Evolutionary conservation across 2,329 filamentous ascomycete species (phyloP).

Genomic region (Simplicillium sp.): DNA sequence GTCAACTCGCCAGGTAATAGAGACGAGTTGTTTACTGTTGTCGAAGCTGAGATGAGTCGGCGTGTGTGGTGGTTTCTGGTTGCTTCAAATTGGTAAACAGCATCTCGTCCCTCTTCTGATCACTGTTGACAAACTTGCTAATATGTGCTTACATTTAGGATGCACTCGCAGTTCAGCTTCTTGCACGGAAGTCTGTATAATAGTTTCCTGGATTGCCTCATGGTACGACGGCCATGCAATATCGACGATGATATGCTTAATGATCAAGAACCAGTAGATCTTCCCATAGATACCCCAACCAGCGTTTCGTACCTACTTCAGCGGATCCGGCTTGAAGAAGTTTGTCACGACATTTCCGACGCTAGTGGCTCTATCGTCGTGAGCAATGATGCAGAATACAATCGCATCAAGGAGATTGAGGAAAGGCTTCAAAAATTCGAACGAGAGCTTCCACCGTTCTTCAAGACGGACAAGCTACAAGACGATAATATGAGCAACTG

Average conservation of each 20-base stretch:
- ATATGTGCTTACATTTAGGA: too few relatives aligned
- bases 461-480: background rate
- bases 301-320: background rate
- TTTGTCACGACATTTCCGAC: constrained; percentile 1
- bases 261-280: background rate
- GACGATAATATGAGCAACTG: background rate
- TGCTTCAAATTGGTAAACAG: too few relatives aligned
- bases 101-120: too few relatives aligned
- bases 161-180: too few relatives aligned
- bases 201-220: too few relatives aligned
- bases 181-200: too few relatives aligned
- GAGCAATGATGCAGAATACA: background rate
- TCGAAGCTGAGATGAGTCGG: too few relatives aligned
- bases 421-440: background rate
- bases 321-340: constrained; percentile 1
- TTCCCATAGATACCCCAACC: background rate
- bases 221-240: constrained; percentile 1
- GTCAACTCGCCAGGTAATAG: too few relatives aligned
- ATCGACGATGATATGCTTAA: constrained; percentile 1
- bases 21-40: too few relatives aligned
- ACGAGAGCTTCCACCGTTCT: constrained; percentile 1
- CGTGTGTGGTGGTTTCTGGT: too few relatives aligned
- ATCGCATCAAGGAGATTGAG: background rate
- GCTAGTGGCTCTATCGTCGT: background rate
- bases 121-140: too few relatives aligned